Base-by-base conservation (phyloP, 345 rosid species). In the Pistacia integerrima region DNA sequence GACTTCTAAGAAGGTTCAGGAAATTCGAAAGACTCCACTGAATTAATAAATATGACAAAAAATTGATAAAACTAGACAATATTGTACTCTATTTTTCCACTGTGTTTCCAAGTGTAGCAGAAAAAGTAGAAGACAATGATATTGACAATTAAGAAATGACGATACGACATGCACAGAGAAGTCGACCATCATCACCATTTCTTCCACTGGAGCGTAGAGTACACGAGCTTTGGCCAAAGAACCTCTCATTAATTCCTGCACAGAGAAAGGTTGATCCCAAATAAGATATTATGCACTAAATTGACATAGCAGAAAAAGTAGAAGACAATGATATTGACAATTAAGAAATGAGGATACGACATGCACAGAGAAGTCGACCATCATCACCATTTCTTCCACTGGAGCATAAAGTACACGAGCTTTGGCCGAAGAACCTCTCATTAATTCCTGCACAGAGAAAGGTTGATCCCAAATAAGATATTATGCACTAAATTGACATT, bases 221-320 rank as follows among this genome's bases (percentile, higher is more conserved):
- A 96, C 94, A 69, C 81, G 85, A 68, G 98, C 97, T 87, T 76
- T 90, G 12, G 87, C 88, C 68, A 83, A 78, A 72, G 99, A 76
- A 84, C 99, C 98, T 82, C 71, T 93, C 97, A 96, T 85, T 82
- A 87, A 85, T 73, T 88, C 95, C 99, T 96, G 80, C 57, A 82
- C 14, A 36, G 3, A 72, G n/a, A 55, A 67, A 69, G 28, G 52
- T 58, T 59, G 16, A 20, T 36, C 62, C 49, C 44, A 9, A 57
- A 22, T 28, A n/a, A 20, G 67, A 25, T 51, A 72, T 41, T 41
- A 41, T 41, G 8, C 41, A 49, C 60, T 73, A n/a, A n/a, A n/a
- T n/a, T n/a, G n/a, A n/a, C n/a, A n/a, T 55, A 67, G 67, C 41
- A 58, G n/a, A 28, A 11, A 36, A 48, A 66, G 28, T 64, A 41